Percentiles rank a stretch among this genome's conserved stretches.
These are phyloP conservation scores for Sporothrix protearum DNA, from an alignment of 2,329 filamentous ascomycete genomes.

Conservation along the genomic window DNA sequence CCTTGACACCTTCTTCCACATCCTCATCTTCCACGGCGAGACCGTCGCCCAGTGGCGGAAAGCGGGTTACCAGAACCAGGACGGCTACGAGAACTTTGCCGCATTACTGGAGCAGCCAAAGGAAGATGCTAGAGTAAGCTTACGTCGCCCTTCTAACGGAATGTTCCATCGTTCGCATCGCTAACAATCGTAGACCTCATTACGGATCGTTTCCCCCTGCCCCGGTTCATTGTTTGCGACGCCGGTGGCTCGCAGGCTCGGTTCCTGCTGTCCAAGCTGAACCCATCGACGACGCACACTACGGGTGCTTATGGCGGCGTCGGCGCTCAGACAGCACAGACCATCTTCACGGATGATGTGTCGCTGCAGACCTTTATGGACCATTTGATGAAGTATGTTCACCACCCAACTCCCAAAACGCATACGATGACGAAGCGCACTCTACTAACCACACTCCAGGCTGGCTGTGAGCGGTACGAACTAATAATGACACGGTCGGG, in stretches of 20 bases:
- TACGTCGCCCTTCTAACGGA: not conserved
- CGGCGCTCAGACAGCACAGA: constrained; percentile 81
- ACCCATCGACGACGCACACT: constrained; percentile 95
- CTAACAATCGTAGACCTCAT: constrained; percentile 70
- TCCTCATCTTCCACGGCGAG: constrained; percentile 97
- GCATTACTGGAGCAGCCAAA: constrained; percentile 85
- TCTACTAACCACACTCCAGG: constrained; percentile 34
- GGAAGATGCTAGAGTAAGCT: constrained; percentile 74
- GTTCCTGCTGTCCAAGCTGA: constrained; percentile 94
- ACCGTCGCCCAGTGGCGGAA: constrained; percentile 98
- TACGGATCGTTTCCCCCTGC: constrained; percentile 94
- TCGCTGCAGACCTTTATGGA: constrained; percentile 99
- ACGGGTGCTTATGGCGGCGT: constrained; percentile 88
- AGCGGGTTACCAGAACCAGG: constrained; percentile 94
- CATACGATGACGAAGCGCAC: not conserved
- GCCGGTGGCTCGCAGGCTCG: constrained; percentile 97
- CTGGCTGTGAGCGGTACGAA: constrained; percentile 63
- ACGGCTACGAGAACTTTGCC: constrained; percentile 96
- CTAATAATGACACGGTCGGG: constrained; percentile 34
- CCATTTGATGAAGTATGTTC: constrained; percentile 91
- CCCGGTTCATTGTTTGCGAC: constrained; percentile 97
- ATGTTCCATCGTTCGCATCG: constrained; percentile 18
- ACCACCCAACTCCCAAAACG: not conserved
- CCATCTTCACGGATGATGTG: constrained; percentile 98
- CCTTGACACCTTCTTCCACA: constrained; percentile 98